Percentiles rank a stretch among this genome's conserved stretches.
phyloP scores from a whole-genome alignment of 768 basidiomycete species.

The Kwoniella shandongensis region DNA sequence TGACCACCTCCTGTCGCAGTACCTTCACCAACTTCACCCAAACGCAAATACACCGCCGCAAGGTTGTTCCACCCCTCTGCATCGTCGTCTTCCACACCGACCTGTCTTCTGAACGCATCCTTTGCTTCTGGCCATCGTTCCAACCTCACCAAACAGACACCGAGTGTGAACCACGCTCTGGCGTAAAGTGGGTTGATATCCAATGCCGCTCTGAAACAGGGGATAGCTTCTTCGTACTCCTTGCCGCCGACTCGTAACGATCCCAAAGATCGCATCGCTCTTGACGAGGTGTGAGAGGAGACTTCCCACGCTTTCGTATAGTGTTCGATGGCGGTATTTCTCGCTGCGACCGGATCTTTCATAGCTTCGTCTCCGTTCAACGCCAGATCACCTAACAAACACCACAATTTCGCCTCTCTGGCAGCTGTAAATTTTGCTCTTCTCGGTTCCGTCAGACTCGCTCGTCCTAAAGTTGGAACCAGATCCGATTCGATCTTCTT shows the following conservation, averaged over 20 bases:
- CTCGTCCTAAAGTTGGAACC: slow-evolving; percentile 62
- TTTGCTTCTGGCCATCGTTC: slow-evolving; percentile 83
- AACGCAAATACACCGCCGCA: slow-evolving; percentile 86
- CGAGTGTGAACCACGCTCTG: slow-evolving; percentile 96
- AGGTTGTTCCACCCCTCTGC: slow-evolving; percentile 98
- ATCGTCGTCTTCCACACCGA: slow-evolving; percentile 90
- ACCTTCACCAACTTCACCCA: slow-evolving; percentile 61
- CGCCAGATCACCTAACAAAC: slow-evolving; percentile 82
- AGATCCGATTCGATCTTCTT: slow-evolving; percentile 82
- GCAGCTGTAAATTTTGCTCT: slow-evolving; percentile 60
- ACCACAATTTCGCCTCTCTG: slow-evolving; percentile 89
- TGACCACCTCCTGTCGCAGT: slow-evolving; percentile 26
- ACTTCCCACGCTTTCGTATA: slow-evolving; percentile 83
- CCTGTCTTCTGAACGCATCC: slow-evolving; percentile 80
- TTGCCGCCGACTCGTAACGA: slow-evolving; percentile 72
- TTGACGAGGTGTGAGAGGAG: slow-evolving; percentile 74
- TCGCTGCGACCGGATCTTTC: slow-evolving; percentile 58
- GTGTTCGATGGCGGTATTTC: slow-evolving; percentile 64
- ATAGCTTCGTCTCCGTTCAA: slow-evolving; percentile 27
- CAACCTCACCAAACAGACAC: slow-evolving; percentile 77
- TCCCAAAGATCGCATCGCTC: slow-evolving; percentile 89
- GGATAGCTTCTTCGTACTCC: slow-evolving; percentile 65
- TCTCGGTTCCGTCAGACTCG: slow-evolving; percentile 50
- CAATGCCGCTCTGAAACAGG: slow-evolving; percentile 71
- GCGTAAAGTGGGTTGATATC: slow-evolving; percentile 81